Evolutionary conservation across 371 early-diverging fungal genomes (phyloP).

Genomic region (Actinomortierella ambigua): DNA sequence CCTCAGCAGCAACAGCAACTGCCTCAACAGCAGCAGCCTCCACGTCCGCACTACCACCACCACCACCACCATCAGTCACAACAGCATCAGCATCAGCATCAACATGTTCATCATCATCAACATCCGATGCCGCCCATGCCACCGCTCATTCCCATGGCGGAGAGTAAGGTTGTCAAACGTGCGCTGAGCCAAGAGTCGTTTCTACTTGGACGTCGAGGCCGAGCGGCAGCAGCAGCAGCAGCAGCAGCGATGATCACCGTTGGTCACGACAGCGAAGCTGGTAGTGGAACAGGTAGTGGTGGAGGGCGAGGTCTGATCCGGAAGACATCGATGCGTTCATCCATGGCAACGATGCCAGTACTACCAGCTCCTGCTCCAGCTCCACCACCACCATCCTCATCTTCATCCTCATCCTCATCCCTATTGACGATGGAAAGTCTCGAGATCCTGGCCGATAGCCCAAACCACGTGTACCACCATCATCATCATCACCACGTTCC

Average conservation of each 20-base stretch:
- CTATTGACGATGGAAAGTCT: no score
- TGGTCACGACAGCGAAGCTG: not conserved
- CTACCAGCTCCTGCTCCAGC: no score
- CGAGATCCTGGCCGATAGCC: no score
- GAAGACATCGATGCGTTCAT: no score
- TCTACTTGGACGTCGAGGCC: no score
- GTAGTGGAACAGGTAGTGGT: not conserved
- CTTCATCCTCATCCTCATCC: no score
- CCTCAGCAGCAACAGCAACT: constrained; percentile 1
- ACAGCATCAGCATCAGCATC: not conserved
- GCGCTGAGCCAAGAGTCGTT: no score
- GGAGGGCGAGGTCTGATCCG: no score
- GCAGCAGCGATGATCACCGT: constrained; percentile 7
- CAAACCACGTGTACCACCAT: no score
- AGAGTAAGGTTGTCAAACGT: not conserved
- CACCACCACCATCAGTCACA: not conserved
- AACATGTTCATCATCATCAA: not conserved
- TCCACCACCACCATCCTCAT: no score
- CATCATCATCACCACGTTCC: no score
- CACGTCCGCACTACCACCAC: not conserved
- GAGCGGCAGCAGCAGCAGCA: not conserved
- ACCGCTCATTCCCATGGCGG: not conserved
- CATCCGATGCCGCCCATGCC: not conserved
- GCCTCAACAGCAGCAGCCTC: constrained; percentile 1
- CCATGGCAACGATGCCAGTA: no score